Base-by-base conservation (phyloP, 345 rosid species). In the Odontarrhena argentea region DNA sequence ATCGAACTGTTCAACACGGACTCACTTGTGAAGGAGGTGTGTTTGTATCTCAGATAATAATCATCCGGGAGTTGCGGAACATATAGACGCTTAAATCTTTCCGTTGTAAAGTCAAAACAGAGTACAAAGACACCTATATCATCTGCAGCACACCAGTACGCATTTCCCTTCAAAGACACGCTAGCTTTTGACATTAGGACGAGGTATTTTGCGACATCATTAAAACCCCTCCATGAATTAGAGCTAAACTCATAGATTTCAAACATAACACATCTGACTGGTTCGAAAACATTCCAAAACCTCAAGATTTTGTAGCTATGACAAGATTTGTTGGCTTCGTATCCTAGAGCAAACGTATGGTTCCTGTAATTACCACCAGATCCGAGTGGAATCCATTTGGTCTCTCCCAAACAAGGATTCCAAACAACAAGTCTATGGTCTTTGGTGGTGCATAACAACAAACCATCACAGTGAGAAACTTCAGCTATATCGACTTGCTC, bases 1-100 rank as follows among this genome's bases (percentile, higher is more conserved):
- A 89, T 95, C 4, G 96, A 95, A 68, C 71, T 95, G 54, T 83
- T 84, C 66, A 85, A 87, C 80, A 93, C 98, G 3, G 92, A 88
- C 53, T 70, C 90, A 7, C 81, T 92, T 65, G 93, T 92, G 64
- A 80, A 89, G 65, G 93, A 94, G 99, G 99, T 84, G 68, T 13
- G 26, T 55, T 24, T 43, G 26, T 0, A 47, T 52, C 15, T 46
- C 5, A 0, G 2, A 48, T 1, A 8, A 48, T 3, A 2, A 6
- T 28, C 0, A 55, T 9, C 0, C 3, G 15, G 44, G n/a, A 1
- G 4, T 53, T 5, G 12, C 0, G 57, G 57, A 53, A 53, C 3
- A 9, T 24, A 0, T 1, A 30, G 0, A 53, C 12, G 12, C 8
- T 1, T 53, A 32, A 8, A 30, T 13, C 7, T 53, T 11, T 53